Evolutionary conservation across 345 rosid genomes (phyloP).

Genomic region (Salix dunnii): DNA sequence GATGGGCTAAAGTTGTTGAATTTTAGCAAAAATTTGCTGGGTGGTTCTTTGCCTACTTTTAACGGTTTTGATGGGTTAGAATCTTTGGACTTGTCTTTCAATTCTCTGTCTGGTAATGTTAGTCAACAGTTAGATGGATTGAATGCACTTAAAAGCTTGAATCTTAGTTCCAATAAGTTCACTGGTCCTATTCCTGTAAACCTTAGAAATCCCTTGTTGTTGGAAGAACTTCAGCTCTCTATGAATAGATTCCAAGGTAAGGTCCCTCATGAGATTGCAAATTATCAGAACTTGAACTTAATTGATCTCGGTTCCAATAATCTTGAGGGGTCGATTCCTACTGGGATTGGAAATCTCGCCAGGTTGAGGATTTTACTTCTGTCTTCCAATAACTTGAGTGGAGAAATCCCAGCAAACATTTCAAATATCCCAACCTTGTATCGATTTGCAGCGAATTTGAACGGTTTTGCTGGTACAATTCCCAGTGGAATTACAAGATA

Average conservation of each 20-base stretch:
- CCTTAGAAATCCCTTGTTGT: conserved; percentile 28
- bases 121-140: conserved; percentile 43
- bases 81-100: conserved; percentile 56
- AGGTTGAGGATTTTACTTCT: conserved; percentile 46
- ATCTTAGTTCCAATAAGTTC: conserved; percentile 39
- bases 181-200: conserved; percentile 42
- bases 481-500: conserved; percentile 47
- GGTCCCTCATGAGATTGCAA: conserved; percentile 43
- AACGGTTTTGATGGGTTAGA: conserved; percentile 46
- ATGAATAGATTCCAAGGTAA: conserved; percentile 32
- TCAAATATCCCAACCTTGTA: conserved; percentile 37
- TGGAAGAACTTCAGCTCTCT: conserved; percentile 54
- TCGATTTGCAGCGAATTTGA: conserved; percentile 61
- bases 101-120: conserved; percentile 32
- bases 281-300: conserved; percentile 30
- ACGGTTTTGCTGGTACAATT: conserved; percentile 43
- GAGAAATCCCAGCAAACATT: conserved; percentile 45
- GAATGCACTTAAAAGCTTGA: conserved; percentile 42
- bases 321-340: conserved; percentile 49
- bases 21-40: conserved; percentile 45
- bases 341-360: conserved; percentile 43
- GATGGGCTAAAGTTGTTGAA: conserved; percentile 46
- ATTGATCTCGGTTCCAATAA: conserved; percentile 55
- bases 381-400: conserved; percentile 44
- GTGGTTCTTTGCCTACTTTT: conserved; percentile 46